Evolutionary conservation across 768 basidiomycete genomes (phyloP).

Genomic region (Xerocomus brunneocitrinus): DNA sequence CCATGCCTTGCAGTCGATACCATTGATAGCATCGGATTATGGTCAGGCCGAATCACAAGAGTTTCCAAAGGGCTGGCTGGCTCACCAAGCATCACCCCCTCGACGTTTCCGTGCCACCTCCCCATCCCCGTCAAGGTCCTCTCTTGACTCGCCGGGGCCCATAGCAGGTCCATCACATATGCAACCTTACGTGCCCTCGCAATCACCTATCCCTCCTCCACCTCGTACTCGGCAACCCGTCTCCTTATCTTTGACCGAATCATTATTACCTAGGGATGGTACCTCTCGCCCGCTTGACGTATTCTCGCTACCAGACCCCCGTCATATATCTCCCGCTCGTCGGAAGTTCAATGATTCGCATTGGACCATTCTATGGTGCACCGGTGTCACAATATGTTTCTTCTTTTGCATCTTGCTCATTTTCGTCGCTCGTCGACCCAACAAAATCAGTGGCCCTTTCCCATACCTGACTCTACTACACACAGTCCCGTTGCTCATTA

Average conservation of each 20-base stretch:
- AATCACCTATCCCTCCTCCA: slow-evolving; percentile 36
- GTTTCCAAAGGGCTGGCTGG: slow-evolving; percentile 58
- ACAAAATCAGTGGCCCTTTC: slow-evolving; percentile 20
- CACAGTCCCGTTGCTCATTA: slow-evolving; percentile 71
- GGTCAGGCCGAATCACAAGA: slow-evolving; percentile 37
- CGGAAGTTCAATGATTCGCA: slow-evolving; percentile 71
- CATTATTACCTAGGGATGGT: slow-evolving; percentile 72
- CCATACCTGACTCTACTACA: slow-evolving; percentile 73
- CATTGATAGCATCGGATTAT: slow-evolving; percentile 34
- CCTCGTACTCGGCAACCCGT: slow-evolving; percentile 42
- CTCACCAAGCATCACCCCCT: slow-evolving; percentile 68
- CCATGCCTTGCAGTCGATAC: slow-evolving; percentile 34
- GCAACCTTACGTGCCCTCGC: slow-evolving; percentile 32
- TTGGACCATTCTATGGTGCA: slow-evolving; percentile 67
- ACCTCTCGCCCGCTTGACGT: slow-evolving; percentile 57
- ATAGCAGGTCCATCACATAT: slow-evolving; percentile 31
- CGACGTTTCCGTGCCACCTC: slow-evolving; percentile 39
- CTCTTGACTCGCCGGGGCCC: slow-evolving; percentile 31
- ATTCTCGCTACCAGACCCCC: slow-evolving; percentile 75
- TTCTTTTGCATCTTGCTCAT: slow-evolving; percentile 63
- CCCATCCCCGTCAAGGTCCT: slow-evolving; percentile 33
- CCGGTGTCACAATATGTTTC: slow-evolving; percentile 54
- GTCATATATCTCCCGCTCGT: slow-evolving; percentile 56
- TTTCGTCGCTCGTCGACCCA: slow-evolving; percentile 49
- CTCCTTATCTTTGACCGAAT: slow-evolving; percentile 73